These are phyloP conservation scores for Eryngium alpinum DNA, from an alignment of 140 eudicot species.

Conservation along the genomic window DNA sequence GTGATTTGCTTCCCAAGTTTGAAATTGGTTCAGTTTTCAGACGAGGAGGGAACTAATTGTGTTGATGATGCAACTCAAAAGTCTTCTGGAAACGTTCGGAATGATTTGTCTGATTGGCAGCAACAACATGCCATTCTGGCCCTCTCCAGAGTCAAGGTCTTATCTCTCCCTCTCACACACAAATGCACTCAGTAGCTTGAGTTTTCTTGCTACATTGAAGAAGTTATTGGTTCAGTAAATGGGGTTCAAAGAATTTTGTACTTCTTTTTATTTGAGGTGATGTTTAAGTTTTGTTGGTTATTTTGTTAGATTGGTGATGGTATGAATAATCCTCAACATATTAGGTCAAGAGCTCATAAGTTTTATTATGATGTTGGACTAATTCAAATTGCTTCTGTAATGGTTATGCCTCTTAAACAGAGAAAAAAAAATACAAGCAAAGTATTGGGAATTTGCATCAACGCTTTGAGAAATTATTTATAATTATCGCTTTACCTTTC, in stretches of 20 bases:
- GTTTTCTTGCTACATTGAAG: background rate
- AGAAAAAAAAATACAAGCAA: too few species aligned
- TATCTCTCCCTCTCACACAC: background rate
- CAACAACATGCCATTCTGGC: slow-evolving; percentile 69
- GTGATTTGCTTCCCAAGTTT: too few species aligned
- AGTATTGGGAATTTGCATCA: too few species aligned
- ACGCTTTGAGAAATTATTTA: too few species aligned
- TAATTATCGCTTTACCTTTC: too few species aligned
- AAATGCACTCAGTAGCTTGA: background rate
- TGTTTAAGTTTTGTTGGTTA: background rate
- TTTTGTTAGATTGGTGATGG: background rate
- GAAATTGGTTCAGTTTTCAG: slow-evolving; percentile 13
- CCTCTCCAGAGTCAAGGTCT: slow-evolving; percentile 75
- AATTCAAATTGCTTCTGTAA: too few species aligned
- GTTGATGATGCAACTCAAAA: slow-evolving; percentile 31
- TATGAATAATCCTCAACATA: too few species aligned
- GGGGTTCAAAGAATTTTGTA: background rate
- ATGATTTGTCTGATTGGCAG: slow-evolving; percentile 86
- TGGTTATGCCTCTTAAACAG: too few species aligned
- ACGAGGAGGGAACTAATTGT: slow-evolving; percentile 36
- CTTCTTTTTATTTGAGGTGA: too few species aligned
- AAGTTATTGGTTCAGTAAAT: background rate
- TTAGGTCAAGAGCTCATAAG: too few species aligned
- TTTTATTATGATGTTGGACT: too few species aligned
- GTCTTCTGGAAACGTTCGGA: slow-evolving; percentile 37